Conservation (phyloP, 352 stramenopile genomes). For the Globisporangium megalacanthum region DNA sequence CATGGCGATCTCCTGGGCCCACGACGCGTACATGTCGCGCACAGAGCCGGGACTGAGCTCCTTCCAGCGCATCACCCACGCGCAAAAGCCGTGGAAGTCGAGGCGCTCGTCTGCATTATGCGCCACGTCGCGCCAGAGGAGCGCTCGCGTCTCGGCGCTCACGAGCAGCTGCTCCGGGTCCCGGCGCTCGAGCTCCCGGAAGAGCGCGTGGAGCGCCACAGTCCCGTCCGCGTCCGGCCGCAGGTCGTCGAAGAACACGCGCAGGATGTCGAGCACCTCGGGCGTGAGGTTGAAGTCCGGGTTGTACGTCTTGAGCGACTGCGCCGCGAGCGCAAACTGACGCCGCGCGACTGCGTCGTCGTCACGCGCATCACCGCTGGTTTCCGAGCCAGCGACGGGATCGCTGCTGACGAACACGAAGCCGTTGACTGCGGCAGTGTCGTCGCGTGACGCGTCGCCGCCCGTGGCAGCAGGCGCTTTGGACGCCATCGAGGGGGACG, state of each 20-base stretch:
- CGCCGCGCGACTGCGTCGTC: conserved; percentile 3
- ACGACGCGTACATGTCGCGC: conserved; percentile 74
- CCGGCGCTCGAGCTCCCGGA: conserved; percentile 58
- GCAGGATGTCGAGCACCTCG: conserved; percentile 78
- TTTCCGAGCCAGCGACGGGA: background rate
- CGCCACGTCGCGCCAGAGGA: conserved; percentile 36
- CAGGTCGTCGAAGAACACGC: conserved; percentile 71
- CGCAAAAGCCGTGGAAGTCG: conserved; percentile 68
- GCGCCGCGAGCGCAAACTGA: conserved; percentile 44
- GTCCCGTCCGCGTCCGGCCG: conserved; percentile 40
- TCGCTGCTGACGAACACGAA: conserved; percentile 5
- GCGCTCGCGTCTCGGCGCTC: conserved; percentile 35
- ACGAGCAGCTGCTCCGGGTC: conserved; percentile 46
- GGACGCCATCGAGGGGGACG: too few relatives aligned
- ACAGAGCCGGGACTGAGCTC: conserved; percentile 54
- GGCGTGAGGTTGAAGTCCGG: conserved; percentile 77
- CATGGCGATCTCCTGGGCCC: conserved; percentile 60
- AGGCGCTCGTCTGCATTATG: conserved; percentile 30
- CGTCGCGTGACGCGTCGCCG: too few relatives aligned
- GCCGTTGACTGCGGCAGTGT: conserved; percentile 1
- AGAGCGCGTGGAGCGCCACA: conserved; percentile 43
- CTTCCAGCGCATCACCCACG: conserved; percentile 79
- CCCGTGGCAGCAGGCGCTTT: too few relatives aligned
- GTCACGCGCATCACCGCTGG: background rate
- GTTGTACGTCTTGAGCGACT: conserved; percentile 74